Evolutionary conservation across 371 early-diverging fungal genomes (phyloP).

Genomic region (Mortierella sp.): DNA sequence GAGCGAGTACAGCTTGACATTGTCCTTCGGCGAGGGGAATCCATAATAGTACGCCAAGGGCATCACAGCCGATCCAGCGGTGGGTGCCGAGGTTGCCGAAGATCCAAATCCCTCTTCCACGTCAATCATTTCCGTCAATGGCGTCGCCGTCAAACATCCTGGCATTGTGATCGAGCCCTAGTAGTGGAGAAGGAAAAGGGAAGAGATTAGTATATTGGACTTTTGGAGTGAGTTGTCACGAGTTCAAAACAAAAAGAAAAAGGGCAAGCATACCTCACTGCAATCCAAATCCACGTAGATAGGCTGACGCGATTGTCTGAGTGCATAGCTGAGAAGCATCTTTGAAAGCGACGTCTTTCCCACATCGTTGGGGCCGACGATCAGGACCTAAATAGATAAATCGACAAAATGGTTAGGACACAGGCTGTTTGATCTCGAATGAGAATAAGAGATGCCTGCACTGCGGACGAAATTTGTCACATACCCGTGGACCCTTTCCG

Average conservation of each 20-base stretch:
- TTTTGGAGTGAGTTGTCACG: not conserved
- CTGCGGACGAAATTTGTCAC: not conserved
- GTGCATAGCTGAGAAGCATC: conserved; percentile 87
- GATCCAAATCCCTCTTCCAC: conserved; percentile 90
- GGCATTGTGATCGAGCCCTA: conserved; percentile 90
- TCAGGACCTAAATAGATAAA: conserved; percentile 71
- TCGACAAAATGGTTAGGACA: not conserved
- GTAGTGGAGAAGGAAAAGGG: not conserved
- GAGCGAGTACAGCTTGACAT: conserved; percentile 80
- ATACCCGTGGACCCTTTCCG: conserved; percentile 78
- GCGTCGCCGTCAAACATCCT: conserved; percentile 86
- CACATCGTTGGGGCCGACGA: conserved; percentile 92
- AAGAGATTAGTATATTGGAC: no score
- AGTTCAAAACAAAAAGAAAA: not conserved
- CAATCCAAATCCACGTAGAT: conserved; percentile 91
- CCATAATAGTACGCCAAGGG: conserved; percentile 95
- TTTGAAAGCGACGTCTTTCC: conserved; percentile 92
- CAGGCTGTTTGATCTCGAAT: not conserved
- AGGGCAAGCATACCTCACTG: conserved; percentile 66
- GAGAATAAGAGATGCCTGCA: no score
- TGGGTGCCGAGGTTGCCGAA: conserved; percentile 77
- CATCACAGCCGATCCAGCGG: conserved; percentile 75
- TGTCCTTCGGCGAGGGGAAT: conserved; percentile 81
- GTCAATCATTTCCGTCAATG: conserved; percentile 82
- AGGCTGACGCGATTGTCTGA: conserved; percentile 81